Evolutionary conservation across 179 eudicot species (phyloP).

Genomic region (Nepenthes alata): DNA sequence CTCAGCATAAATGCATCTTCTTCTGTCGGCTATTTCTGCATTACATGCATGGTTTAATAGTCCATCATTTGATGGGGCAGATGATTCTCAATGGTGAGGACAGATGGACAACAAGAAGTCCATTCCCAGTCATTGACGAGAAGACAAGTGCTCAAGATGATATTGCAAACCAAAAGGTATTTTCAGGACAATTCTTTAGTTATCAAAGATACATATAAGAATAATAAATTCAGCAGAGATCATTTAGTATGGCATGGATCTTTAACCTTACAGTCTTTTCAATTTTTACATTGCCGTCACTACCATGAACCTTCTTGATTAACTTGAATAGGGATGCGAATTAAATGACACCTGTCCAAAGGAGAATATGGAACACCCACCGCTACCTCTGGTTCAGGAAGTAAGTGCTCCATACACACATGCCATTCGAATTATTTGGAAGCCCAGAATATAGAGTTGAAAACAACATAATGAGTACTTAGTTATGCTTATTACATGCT

Average conservation of each 20-base stretch:
- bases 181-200: not conserved
- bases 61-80: slow-evolving; percentile 17
- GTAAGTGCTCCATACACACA: not conserved
- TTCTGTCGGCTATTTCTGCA: no score
- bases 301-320: not conserved
- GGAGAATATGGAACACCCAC: slow-evolving; percentile 16
- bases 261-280: not conserved
- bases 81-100: slow-evolving; percentile 78
- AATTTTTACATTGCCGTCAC: not conserved
- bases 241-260: no score
- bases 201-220: not conserved
- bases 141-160: slow-evolving; percentile 51
- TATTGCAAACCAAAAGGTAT: slow-evolving; percentile 22
- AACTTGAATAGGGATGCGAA: slow-evolving; percentile 8
- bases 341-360: slow-evolving; percentile 6
- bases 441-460: not conserved
- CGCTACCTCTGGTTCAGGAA: slow-evolving; percentile 23
- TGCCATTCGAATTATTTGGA: not conserved
- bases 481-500: no score
- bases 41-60: not conserved
- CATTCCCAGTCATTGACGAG: slow-evolving; percentile 33
- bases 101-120: slow-evolving; percentile 38
- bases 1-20: no score
- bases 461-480: no score
- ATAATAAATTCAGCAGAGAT: no score